Base-by-base conservation (phyloP, 1,284 basidiomycete species). In the Tranzscheliella williamsii region DNA sequence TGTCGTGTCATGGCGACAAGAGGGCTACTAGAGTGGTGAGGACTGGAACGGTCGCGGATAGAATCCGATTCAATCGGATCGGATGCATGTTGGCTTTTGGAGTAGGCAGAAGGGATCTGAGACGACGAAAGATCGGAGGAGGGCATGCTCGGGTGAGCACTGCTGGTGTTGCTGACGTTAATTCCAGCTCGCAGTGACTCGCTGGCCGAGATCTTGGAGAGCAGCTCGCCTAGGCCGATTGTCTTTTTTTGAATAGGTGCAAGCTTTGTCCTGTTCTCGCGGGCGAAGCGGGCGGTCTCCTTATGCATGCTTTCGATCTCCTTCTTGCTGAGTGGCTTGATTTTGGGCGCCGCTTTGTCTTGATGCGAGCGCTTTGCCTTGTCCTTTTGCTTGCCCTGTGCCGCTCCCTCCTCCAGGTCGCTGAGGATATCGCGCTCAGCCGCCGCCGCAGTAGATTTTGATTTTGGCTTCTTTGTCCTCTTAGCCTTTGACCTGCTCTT, bases 221-320 rank as follows among this genome's bases (percentile, higher is more conserved):
- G 53, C 24, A 73, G 50, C 23, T 71, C 69, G 29, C 50, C 43
- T 33, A 73, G 50, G 13, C 52, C 52, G 40, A 64, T 56, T 42
- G 58, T 67, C 43, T 55, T 56, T 42, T 62, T 67, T 12, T 65
- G 64, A 3, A 36, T 23, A 8, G 43, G 45, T 4, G 46, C 41
- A 7, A 66, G 40, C 15, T 40, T 38, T 6, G 61, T 40, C 24
- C 63, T 58, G 20, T 70, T 48, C 31, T 72, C 64, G 40, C 72
- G 67, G 12, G 62, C 66, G 7, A 71, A 48, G 4, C 58, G 56
- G 4, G 72, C 72, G 1, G 68, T 58, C 33, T 68, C 62, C 5
- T 54, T 42, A 41, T 74, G 62, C 72, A 73, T 74, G 38, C 42
- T 54, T 15, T 70, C 68, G 23, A 63, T 26, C 27, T 73, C 70